phyloP scores from a whole-genome alignment of 345 rosid species.

The Capsella bursapastoris region DNA sequence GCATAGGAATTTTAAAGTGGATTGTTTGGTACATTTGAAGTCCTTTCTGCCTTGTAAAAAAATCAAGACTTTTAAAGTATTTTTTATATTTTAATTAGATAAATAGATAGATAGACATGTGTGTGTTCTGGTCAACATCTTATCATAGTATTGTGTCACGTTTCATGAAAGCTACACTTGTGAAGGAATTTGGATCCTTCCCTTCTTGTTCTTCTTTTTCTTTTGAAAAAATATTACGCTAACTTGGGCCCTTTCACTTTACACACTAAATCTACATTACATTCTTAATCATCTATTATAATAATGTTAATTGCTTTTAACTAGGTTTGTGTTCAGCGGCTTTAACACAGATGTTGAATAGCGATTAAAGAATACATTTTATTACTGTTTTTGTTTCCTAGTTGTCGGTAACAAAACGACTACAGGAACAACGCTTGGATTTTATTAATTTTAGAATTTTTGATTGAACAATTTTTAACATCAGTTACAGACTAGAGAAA shows the following conservation, averaged over 20 bases:
- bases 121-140: constrained; percentile 31
- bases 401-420: background rate
- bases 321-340: background rate
- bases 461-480: background rate
- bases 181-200: constrained; percentile 21
- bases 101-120: background rate
- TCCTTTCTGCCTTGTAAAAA: constrained; percentile 5
- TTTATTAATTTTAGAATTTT: too few relatives aligned
- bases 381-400: background rate
- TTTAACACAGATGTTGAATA: background rate
- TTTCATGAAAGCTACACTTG: constrained; percentile 39
- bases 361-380: background rate
- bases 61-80: background rate
- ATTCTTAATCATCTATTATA: background rate
- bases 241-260: background rate
- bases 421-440: background rate
- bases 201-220: too few relatives aligned
- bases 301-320: background rate
- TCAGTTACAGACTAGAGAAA: background rate
- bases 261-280: too few relatives aligned
- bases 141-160: constrained; percentile 37
- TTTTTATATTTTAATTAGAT: background rate
- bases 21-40: constrained; percentile 18
- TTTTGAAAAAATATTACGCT: background rate
- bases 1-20: background rate